Conservation (phyloP, 495 filamentous ascomycete species). For the Achaetomiella virescens region DNA sequence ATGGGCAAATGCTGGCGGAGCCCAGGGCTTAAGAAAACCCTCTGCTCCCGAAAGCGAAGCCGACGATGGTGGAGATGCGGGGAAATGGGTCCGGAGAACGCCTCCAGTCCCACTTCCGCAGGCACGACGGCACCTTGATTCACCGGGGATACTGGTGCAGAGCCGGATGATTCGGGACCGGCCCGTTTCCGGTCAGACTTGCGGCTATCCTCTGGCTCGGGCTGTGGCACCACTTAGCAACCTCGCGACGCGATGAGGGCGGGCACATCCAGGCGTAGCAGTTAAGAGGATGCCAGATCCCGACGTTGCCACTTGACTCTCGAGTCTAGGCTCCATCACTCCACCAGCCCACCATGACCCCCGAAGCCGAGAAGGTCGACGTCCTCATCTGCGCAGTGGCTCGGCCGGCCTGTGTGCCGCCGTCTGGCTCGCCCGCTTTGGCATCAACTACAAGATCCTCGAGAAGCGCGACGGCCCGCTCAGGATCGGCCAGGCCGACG, state of each 20-base stretch:
- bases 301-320: not conserved
- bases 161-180: not conserved
- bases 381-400: constrained; percentile 61
- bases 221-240: too few relatives aligned
- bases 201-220: not conserved
- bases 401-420: constrained; percentile 66
- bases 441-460: constrained; percentile 56
- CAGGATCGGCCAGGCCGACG: constrained; percentile 69
- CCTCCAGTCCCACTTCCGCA: not conserved
- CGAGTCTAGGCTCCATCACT: not conserved
- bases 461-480: constrained; percentile 57
- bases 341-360: constrained; percentile 7
- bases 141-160: not conserved
- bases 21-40: constrained; percentile 11
- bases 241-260: not conserved
- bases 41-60: not conserved
- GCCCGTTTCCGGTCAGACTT: not conserved
- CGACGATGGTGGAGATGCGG: constrained; percentile 6
- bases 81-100: constrained; percentile 1
- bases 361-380: constrained; percentile 32
- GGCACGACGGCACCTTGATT: not conserved
- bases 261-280: not conserved
- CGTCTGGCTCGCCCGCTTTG: constrained; percentile 57
- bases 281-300: not conserved
- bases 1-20: not conserved